Evolutionary conservation across 2,329 filamentous ascomycete genomes (phyloP).

Genomic region (Tolypocladium amazonense): DNA sequence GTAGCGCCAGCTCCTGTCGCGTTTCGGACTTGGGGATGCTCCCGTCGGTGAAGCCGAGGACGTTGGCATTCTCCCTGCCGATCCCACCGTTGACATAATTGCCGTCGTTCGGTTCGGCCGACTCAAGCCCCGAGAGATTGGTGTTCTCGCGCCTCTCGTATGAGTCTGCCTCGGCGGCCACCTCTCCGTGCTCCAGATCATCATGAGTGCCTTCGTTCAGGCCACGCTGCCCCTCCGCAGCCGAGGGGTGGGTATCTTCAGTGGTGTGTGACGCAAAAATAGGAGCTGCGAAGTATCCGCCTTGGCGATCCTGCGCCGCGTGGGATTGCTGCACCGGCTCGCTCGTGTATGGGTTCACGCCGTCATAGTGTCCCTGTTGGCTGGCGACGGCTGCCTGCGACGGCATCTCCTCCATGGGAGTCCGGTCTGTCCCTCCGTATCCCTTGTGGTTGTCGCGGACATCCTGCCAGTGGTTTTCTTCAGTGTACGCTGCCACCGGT

Average conservation of each 20-base stretch:
- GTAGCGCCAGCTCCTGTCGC: conserved; percentile 11
- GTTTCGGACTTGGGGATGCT: conserved; percentile 10
- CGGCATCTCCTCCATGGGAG: conserved; percentile 36
- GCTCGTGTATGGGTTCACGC: conserved; percentile 47
- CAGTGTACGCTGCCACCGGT: conserved; percentile 24
- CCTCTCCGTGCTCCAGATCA: not conserved
- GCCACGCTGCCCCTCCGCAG: not conserved
- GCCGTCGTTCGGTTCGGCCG: conserved; percentile 4
- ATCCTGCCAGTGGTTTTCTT: conserved; percentile 19
- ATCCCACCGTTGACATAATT: conserved; percentile 6
- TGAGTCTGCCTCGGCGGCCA: not conserved
- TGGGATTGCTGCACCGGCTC: conserved; percentile 23
- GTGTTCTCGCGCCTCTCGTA: not conserved
- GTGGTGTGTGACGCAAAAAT: conserved; percentile 8
- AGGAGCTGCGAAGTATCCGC: conserved; percentile 10
- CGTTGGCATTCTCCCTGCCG: conserved; percentile 5
- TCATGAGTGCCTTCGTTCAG: not conserved
- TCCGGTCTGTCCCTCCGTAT: conserved; percentile 35
- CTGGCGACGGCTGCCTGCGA: conserved; percentile 40
- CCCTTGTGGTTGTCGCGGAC: conserved; percentile 16
- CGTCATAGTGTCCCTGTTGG: conserved; percentile 40
- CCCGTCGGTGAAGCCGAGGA: conserved; percentile 4
- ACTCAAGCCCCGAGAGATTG: not conserved
- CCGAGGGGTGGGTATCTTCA: conserved; percentile 2
- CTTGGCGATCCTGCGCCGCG: conserved; percentile 5